phyloP scores from a whole-genome alignment of 768 basidiomycete genomes.

The Xerocomus spinulosus region DNA sequence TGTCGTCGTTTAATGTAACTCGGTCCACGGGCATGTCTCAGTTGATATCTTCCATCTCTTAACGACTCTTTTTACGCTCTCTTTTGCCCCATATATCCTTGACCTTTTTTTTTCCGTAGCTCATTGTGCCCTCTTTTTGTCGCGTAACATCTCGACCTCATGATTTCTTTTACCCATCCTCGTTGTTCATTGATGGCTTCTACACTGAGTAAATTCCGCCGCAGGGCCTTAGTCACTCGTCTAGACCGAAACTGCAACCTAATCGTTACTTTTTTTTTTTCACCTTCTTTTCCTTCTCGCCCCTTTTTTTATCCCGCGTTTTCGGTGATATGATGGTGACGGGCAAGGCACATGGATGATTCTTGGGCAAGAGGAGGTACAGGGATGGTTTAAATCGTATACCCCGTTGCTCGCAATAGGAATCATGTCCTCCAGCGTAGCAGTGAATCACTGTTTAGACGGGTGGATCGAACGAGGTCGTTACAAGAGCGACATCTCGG shows the following conservation, averaged over 20 bases:
- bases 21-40: conserved; percentile 24
- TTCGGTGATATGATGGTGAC: conserved; percentile 6
- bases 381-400: conserved; percentile 16
- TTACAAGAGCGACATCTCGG: conserved; percentile 41
- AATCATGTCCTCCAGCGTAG: conserved; percentile 12
- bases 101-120: conserved; percentile 23
- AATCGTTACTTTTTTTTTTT: conserved; percentile 11
- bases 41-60: conserved; percentile 33
- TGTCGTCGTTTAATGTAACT: conserved; percentile 68
- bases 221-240: conserved; percentile 20
- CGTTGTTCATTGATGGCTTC: conserved; percentile 17
- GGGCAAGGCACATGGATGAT: conserved; percentile 14
- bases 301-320: conserved; percentile 4
- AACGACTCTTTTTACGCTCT: conserved; percentile 31
- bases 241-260: conserved; percentile 24
- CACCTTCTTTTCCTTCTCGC: conserved; percentile 4
- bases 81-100: conserved; percentile 35
- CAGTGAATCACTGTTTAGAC: conserved; percentile 3
- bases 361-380: conserved; percentile 18
- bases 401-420: conserved; percentile 19
- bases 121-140: conserved; percentile 18
- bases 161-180: conserved; percentile 23
- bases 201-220: conserved; percentile 25
- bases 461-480: background rate
- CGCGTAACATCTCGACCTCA: conserved; percentile 22